Percentiles rank a stretch among this genome's conserved stretches.
Evolutionary conservation across 2,329 filamentous ascomycete species (phyloP).

Genomic region (Nannizziopsis barbatae): DNA sequence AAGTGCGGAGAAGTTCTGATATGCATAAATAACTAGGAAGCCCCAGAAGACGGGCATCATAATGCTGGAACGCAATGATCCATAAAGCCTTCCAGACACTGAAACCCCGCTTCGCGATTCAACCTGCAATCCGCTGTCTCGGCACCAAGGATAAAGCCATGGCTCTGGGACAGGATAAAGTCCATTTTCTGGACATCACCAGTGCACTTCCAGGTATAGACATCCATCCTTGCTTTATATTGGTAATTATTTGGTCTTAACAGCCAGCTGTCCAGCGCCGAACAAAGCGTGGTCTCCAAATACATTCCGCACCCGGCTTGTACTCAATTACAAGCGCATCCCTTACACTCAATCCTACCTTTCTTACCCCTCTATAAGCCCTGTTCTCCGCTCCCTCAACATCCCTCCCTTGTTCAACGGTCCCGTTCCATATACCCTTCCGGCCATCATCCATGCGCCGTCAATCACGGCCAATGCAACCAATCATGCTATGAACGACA

Average conservation of each 20-base stretch:
- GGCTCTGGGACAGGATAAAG: conserved; percentile 3
- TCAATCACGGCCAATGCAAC: conserved; percentile 13
- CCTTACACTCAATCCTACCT: conserved; percentile 33
- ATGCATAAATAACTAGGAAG: too few relatives aligned
- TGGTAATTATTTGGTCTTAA: background rate
- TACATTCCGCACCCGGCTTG: conserved; percentile 32
- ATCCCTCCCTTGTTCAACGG: conserved; percentile 11
- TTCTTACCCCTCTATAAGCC: conserved; percentile 33
- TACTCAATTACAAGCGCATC: conserved; percentile 34
- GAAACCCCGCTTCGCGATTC: too few relatives aligned
- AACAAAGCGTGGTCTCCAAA: conserved; percentile 23
- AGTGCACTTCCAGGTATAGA: conserved; percentile 8
- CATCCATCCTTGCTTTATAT: background rate
- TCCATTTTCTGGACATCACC: conserved; percentile 16
- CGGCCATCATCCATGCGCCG: conserved; percentile 30
- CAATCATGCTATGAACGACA: conserved; percentile 22
- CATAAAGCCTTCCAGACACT: too few relatives aligned
- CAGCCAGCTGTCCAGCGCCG: conserved; percentile 1
- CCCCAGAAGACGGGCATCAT: too few relatives aligned
- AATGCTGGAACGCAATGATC: too few relatives aligned
- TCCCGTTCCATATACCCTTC: conserved; percentile 27
- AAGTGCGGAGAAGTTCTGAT: too few relatives aligned
- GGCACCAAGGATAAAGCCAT: background rate
- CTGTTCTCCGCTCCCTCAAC: conserved; percentile 23
- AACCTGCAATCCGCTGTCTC: too few relatives aligned